phyloP scores from a whole-genome alignment of 495 filamentous ascomycete species.

The Annulohypoxylon moriforme region DNA sequence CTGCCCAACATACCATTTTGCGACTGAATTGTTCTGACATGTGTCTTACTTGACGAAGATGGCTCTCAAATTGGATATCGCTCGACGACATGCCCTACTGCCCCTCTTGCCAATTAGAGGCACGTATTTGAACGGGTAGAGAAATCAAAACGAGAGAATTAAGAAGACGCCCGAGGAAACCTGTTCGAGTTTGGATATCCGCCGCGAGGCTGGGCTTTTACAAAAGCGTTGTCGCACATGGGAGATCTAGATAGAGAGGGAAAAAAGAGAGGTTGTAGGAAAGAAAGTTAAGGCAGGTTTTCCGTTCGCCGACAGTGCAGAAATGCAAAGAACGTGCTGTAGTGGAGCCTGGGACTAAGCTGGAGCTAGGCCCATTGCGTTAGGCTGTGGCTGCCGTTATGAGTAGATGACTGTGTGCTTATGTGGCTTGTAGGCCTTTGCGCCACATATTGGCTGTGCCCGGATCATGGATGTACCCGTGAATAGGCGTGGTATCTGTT shows the following conservation, averaged over 20 bases:
- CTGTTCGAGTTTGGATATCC: conserved; percentile 13
- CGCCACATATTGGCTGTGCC: background rate
- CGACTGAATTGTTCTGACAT: conserved; percentile 24
- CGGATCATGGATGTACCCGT: no score
- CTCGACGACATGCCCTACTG: conserved; percentile 36
- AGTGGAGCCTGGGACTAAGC: background rate
- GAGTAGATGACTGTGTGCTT: background rate
- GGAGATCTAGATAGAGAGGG: background rate
- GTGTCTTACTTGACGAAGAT: conserved; percentile 26
- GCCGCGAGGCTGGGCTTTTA: conserved; percentile 20
- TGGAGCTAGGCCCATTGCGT: conserved; percentile 3
- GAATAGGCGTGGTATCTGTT: background rate
- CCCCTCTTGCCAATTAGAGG: conserved; percentile 1
- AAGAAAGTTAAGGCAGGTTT: background rate
- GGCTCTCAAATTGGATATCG: conserved; percentile 10
- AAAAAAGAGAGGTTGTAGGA: conserved; percentile 14
- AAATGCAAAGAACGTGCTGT: conserved; percentile 9
- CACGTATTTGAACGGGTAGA: background rate
- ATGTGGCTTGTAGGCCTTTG: background rate
- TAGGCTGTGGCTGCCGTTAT: background rate
- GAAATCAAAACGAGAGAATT: background rate
- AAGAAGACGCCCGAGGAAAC: conserved; percentile 16
- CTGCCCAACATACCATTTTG: conserved; percentile 38
- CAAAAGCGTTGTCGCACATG: conserved; percentile 14
- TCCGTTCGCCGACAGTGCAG: background rate